phyloP scores from a whole-genome alignment of 2,329 filamentous ascomycete species.

The Xylaria sp. region DNA sequence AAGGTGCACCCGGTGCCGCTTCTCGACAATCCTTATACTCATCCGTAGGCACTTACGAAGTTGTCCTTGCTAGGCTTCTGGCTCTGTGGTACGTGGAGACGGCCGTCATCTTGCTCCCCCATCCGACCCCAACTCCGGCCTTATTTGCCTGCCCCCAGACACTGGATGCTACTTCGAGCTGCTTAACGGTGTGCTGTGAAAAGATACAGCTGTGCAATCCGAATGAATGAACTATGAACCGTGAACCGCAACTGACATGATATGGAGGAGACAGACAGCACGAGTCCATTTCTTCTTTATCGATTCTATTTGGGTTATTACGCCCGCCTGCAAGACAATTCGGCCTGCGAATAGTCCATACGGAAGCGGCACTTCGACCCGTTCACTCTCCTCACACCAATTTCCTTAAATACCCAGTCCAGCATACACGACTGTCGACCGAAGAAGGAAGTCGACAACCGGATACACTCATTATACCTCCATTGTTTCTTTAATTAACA shows the following conservation, averaged over 20 bases:
- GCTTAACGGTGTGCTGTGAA: too few relatives aligned
- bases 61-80: conserved; percentile 33
- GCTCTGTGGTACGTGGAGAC: conserved; percentile 28
- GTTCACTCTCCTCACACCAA: conserved; percentile 9
- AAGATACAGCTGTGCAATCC: background rate
- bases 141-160: conserved; percentile 8
- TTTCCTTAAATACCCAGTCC: conserved; percentile 19
- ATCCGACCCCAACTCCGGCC: conserved; percentile 15
- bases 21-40: conserved; percentile 39
- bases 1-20: conserved; percentile 40
- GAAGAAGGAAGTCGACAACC: conserved; percentile 27
- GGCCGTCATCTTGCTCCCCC: background rate
- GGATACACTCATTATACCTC: conserved; percentile 26
- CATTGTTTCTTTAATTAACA: conserved; percentile 16
- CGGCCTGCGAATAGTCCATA: conserved; percentile 38
- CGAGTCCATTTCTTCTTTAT: conserved; percentile 15
- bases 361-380: conserved; percentile 38
- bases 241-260: conserved; percentile 22
- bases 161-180: background rate
- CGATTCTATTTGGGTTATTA: conserved; percentile 26
- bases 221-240: background rate
- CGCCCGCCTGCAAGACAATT: conserved; percentile 33
- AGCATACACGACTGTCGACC: conserved; percentile 14
- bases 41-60: conserved; percentile 41
- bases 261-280: conserved; percentile 19